Evolutionary conservation across 306 rosid species (phyloP).

Genomic region (Quercus alba): DNA sequence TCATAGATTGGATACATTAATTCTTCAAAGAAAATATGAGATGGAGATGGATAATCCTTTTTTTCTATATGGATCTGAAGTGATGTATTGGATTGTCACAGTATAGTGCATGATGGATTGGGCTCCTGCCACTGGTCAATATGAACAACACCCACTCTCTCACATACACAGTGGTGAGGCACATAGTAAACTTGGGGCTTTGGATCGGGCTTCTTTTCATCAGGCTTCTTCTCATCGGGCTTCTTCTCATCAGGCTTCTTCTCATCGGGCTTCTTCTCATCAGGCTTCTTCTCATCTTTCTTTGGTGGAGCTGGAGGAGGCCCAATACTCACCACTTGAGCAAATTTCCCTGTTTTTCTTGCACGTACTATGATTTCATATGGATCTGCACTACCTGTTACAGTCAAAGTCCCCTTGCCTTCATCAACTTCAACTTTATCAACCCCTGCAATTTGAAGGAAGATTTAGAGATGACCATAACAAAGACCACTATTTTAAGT

Average conservation of each 20-base stretch:
- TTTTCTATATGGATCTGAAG: neutral
- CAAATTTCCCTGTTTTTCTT: slow-evolving; percentile 50
- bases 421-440: slow-evolving; percentile 67
- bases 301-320: slow-evolving; percentile 51
- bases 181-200: neutral
- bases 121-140: slow-evolving; percentile 35
- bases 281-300: slow-evolving; percentile 32
- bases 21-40: too few relatives aligned
- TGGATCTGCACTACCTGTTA: slow-evolving; percentile 75
- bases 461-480: neutral
- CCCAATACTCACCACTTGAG: slow-evolving; percentile 53
- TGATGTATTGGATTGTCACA: neutral
- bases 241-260: slow-evolving; percentile 30
- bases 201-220: slow-evolving; percentile 13
- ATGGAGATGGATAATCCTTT: too few relatives aligned
- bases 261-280: slow-evolving; percentile 10
- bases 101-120: slow-evolving; percentile 40
- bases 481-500: too few relatives aligned
- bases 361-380: slow-evolving; percentile 42
- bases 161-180: slow-evolving; percentile 19
- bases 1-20: too few relatives aligned
- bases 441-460: slow-evolving; percentile 35
- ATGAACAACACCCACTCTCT: slow-evolving; percentile 9
- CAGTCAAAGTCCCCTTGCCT: slow-evolving; percentile 50
- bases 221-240: slow-evolving; percentile 17